Percentiles rank a stretch among this genome's conserved stretches.
Evolutionary conservation across 2,329 filamentous ascomycete genomes (phyloP).

Genomic region (Aspergillus sclerotialis): DNA sequence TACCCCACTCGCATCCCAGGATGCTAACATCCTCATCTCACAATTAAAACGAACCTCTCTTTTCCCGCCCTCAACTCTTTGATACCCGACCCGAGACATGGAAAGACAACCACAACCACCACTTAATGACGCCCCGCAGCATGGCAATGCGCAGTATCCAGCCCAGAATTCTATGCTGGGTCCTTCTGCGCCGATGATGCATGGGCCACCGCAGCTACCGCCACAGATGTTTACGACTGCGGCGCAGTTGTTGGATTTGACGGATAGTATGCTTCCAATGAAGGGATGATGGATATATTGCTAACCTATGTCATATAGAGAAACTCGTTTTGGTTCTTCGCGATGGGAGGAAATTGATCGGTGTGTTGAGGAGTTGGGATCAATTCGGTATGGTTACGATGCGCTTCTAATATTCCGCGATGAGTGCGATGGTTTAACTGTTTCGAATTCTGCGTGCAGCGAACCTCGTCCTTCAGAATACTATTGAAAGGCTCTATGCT

Average conservation of each 20-base stretch:
- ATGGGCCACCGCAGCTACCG: constrained; percentile 42
- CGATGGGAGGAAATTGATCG: constrained; percentile 89
- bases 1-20: too few species aligned
- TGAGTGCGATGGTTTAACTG: background rate
- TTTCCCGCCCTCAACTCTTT: too few species aligned
- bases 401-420: background rate
- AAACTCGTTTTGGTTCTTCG: constrained; percentile 88
- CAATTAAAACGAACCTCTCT: too few species aligned
- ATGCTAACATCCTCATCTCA: too few species aligned
- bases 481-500: constrained; percentile 79
- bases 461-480: constrained; percentile 91
- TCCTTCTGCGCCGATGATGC: constrained; percentile 18
- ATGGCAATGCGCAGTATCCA: constrained; percentile 22
- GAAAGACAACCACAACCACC: too few species aligned
- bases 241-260: constrained; percentile 88
- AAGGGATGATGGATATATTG: background rate
- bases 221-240: constrained; percentile 99
- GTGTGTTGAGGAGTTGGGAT: constrained; percentile 91
- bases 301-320: constrained; percentile 51
- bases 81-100: too few species aligned
- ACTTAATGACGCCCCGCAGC: constrained; percentile 19
- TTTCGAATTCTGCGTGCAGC: constrained; percentile 45
- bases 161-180: constrained; percentile 23
- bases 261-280: constrained; percentile 68
- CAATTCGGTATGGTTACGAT: constrained; percentile 69